phyloP scores from a whole-genome alignment of 306 rosid genomes.

The Quercus berberidifolia region DNA sequence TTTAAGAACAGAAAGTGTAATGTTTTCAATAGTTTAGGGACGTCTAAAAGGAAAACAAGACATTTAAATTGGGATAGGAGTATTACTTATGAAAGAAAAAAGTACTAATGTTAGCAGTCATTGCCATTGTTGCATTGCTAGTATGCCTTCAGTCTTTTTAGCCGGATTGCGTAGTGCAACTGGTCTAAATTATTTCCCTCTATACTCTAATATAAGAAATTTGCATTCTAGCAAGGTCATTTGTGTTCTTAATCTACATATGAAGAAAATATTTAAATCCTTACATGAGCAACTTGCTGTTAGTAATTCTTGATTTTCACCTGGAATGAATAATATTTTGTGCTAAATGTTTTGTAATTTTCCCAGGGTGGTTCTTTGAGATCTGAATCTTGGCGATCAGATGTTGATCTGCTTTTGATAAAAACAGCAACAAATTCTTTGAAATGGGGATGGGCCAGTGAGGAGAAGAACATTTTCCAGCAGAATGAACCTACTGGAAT shows the following conservation, averaged over 20 bases:
- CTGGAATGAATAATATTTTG: background rate
- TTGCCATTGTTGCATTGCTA: background rate
- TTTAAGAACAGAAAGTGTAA: too few species aligned
- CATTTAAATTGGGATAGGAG: too few species aligned
- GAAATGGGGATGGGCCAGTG: constrained; percentile 42
- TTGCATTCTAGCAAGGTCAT: background rate
- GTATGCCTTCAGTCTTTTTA: background rate
- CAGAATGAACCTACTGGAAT: constrained; percentile 38
- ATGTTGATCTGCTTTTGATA: constrained; percentile 62
- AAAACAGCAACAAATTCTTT: constrained; percentile 45
- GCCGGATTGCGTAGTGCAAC: background rate
- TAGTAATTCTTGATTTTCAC: background rate
- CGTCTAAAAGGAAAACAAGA: too few species aligned
- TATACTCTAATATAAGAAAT: background rate
- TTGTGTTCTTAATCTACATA: background rate
- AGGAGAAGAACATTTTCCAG: constrained; percentile 41
- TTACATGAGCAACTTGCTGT: background rate
- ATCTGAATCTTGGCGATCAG: constrained; percentile 59
- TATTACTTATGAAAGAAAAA: too few species aligned
- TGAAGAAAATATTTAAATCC: background rate
- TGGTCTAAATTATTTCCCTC: background rate
- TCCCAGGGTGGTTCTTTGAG: constrained; percentile 67
- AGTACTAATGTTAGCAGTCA: background rate
- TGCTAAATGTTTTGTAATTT: constrained; percentile 9
- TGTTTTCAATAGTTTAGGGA: too few species aligned